Conservation (phyloP, 805 yeast genomes). For the Saccharomyces eubayanus region DNA sequence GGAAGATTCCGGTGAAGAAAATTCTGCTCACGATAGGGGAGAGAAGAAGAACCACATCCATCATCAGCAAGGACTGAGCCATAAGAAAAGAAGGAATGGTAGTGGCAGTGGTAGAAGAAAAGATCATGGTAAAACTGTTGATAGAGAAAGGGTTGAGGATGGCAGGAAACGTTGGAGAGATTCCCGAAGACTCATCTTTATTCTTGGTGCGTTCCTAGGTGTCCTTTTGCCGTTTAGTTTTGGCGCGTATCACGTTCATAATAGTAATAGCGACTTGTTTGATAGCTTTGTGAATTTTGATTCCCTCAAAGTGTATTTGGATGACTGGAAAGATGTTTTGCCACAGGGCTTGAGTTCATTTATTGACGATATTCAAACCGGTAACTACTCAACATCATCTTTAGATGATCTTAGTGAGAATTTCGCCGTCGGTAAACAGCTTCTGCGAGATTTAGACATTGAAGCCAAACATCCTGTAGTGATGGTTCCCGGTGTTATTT, state of each 20-base stretch:
- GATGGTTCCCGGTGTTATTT: constrained; percentile 91
- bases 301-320: constrained; percentile 47
- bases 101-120: neutral
- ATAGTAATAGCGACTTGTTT: constrained; percentile 28
- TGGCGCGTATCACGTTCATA: constrained; percentile 33
- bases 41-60: neutral
- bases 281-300: constrained; percentile 50
- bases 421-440: constrained; percentile 74
- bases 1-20: neutral
- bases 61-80: neutral
- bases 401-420: constrained; percentile 57
- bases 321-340: constrained; percentile 66
- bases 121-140: constrained; percentile 3
- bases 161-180: constrained; percentile 28
- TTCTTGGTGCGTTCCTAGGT: constrained; percentile 70
- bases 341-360: constrained; percentile 58
- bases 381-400: constrained; percentile 10
- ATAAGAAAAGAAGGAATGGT: constrained; percentile 4
- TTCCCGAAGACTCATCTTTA: constrained; percentile 51
- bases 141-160: neutral
- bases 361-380: constrained; percentile 42
- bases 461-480: constrained; percentile 68
- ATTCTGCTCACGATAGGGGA: neutral
- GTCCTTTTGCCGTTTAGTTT: constrained; percentile 54
- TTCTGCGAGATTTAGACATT: constrained; percentile 45